Evolutionary conservation across 2,329 filamentous ascomycete genomes (phyloP).

Genomic region (Elsinoe australis): DNA sequence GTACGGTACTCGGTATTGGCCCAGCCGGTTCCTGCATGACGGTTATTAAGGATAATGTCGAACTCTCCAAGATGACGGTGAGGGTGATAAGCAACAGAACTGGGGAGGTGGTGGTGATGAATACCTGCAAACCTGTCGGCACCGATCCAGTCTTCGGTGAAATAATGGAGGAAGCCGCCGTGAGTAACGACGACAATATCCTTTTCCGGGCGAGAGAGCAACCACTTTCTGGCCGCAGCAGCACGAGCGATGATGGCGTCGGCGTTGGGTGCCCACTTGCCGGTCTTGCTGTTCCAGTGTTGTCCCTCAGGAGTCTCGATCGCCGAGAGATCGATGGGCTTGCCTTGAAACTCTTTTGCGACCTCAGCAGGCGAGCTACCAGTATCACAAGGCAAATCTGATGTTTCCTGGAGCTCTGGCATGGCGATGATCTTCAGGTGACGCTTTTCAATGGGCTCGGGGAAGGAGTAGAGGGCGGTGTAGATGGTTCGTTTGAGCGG

Average conservation of each 20-base stretch:
- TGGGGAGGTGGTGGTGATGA: slow-evolving; percentile 15
- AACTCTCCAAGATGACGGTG: slow-evolving; percentile 15
- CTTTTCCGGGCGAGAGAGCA: slow-evolving; percentile 18
- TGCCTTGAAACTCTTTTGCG: slow-evolving; percentile 51
- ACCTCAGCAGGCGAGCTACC: slow-evolving; percentile 54
- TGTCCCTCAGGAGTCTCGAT: slow-evolving; percentile 41
- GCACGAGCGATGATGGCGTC: slow-evolving; percentile 46
- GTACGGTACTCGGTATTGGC: slow-evolving; percentile 64
- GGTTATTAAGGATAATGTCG: slow-evolving; percentile 17
- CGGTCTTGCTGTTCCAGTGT: slow-evolving; percentile 64
- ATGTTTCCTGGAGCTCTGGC: slow-evolving; percentile 73
- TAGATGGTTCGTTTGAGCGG: slow-evolving; percentile 74
- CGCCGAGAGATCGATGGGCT: slow-evolving; percentile 55
- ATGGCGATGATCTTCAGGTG: slow-evolving; percentile 54
- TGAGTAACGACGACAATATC: slow-evolving; percentile 19
- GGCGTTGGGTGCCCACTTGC: slow-evolving; percentile 40
- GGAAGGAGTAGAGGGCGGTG: slow-evolving; percentile 66
- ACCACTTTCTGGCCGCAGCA: slow-evolving; percentile 17
- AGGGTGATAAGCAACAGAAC: slow-evolving; percentile 10
- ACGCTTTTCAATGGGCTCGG: slow-evolving; percentile 42
- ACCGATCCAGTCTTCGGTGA: slow-evolving; percentile 38
- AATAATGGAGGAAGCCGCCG: slow-evolving; percentile 21
- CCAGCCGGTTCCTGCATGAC: slow-evolving; percentile 59
- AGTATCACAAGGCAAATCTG: slow-evolving; percentile 65
- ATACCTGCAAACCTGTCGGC: slow-evolving; percentile 41